Percentiles rank a stretch among this genome's conserved stretches.
phyloP scores from a whole-genome alignment of 768 basidiomycete genomes.

The Boletus subparvulus region DNA sequence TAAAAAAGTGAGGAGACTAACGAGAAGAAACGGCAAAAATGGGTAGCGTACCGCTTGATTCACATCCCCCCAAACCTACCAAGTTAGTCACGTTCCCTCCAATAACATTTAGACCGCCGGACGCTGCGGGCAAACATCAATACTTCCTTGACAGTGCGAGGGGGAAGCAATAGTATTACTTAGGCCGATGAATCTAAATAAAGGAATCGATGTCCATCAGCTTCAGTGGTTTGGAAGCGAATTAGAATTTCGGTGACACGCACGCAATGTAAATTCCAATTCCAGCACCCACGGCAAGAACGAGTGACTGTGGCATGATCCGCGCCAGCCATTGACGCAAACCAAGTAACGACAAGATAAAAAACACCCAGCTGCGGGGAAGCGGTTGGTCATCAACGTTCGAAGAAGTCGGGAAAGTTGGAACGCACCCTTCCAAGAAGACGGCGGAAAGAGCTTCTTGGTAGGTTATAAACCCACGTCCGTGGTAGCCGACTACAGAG shows the following conservation, averaged over 20 bases:
- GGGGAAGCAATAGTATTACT: slow-evolving; percentile 39
- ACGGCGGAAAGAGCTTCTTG: slow-evolving; percentile 81
- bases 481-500: slow-evolving; percentile 84
- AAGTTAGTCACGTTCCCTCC: slow-evolving; percentile 70
- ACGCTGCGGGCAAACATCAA: slow-evolving; percentile 39
- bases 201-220: slow-evolving; percentile 15
- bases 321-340: slow-evolving; percentile 88
- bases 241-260: slow-evolving; percentile 27
- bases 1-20: slow-evolving; percentile 8
- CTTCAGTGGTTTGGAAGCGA: neutral
- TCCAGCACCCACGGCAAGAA: slow-evolving; percentile 81
- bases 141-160: neutral
- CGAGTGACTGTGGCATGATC: slow-evolving; percentile 84
- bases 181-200: slow-evolving; percentile 67
- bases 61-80: slow-evolving; percentile 77
- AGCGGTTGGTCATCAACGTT: neutral
- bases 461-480: slow-evolving; percentile 66
- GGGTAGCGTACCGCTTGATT: slow-evolving; percentile 40
- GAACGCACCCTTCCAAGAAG: slow-evolving; percentile 77
- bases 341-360: slow-evolving; percentile 75
- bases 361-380: slow-evolving; percentile 68
- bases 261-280: slow-evolving; percentile 87
- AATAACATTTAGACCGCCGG: slow-evolving; percentile 69
- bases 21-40: neutral
- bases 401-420: neutral